Percentiles rank a stretch among this genome's conserved stretches.
These are phyloP conservation scores for Canariomyces notabilis DNA, from an alignment of 2,329 filamentous ascomycete species.

Conservation along the genomic window DNA sequence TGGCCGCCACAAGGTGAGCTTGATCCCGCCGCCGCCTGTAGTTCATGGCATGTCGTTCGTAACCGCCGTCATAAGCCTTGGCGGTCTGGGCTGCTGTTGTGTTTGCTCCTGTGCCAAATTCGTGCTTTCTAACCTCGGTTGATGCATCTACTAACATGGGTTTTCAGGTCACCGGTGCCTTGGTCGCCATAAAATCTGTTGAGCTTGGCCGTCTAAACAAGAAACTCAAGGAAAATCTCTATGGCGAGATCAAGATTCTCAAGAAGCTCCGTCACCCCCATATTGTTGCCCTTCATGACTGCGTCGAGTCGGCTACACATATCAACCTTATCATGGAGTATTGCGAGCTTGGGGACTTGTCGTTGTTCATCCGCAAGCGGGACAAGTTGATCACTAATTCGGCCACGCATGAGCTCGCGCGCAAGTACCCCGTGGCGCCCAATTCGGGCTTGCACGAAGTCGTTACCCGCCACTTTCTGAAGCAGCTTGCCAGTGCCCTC, in stretches of 20 bases:
- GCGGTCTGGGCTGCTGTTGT: neutral
- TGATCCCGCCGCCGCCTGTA: neutral
- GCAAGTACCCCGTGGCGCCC: conserved; percentile 81
- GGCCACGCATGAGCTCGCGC: conserved; percentile 82
- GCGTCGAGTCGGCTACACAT: conserved; percentile 76
- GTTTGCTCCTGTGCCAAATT: neutral
- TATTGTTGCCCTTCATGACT: conserved; percentile 93
- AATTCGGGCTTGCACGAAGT: conserved; percentile 92
- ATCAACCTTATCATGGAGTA: conserved; percentile 99
- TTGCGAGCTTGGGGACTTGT: conserved; percentile 90
- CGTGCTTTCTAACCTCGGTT: conserved; percentile 2
- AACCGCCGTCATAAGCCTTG: no score
- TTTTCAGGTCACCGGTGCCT: conserved; percentile 66
- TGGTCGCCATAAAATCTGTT: conserved; percentile 95
- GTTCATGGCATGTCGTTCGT: neutral
- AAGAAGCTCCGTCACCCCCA: conserved; percentile 92
- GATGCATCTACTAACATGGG: conserved; percentile 12
- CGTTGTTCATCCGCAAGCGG: conserved; percentile 92
- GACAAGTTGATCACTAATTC: conserved; percentile 74
- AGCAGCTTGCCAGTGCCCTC: conserved; percentile 88
- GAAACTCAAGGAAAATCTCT: conserved; percentile 94
- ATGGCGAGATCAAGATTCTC: conserved; percentile 91
- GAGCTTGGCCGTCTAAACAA: conserved; percentile 85
- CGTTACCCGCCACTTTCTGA: conserved; percentile 91
- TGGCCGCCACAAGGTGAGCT: conserved; percentile 73